Percentiles rank a stretch among this genome's conserved stretches.
phyloP scores from a whole-genome alignment of 2,329 filamentous ascomycete genomes.

The Neopestalotiopsis clavispora region DNA sequence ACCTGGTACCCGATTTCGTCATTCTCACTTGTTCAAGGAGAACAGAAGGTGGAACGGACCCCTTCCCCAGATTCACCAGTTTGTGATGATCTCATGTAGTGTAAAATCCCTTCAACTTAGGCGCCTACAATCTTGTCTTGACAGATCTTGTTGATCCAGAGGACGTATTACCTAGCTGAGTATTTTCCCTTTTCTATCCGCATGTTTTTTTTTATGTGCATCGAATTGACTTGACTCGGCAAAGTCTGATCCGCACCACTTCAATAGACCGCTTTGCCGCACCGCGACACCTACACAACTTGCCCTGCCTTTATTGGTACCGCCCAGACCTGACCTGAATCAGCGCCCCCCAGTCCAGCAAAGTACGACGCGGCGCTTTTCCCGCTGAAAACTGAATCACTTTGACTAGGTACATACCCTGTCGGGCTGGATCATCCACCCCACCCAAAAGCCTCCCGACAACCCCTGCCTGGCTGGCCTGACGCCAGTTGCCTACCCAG shows the following conservation, averaged over 20 bases:
- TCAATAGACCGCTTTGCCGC: neutral
- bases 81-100: neutral
- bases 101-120: neutral
- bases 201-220: neutral
- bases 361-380: neutral
- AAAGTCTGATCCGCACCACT: neutral
- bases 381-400: conserved; percentile 11
- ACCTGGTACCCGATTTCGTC: neutral
- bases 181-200: neutral
- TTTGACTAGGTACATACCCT: neutral
- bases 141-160: neutral
- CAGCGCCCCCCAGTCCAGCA: neutral
- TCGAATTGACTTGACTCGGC: neutral
- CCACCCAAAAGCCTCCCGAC: neutral
- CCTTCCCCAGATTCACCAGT: neutral
- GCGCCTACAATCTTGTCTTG: neutral
- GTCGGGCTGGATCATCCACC: conserved; percentile 3
- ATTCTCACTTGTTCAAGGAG: neutral
- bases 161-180: neutral
- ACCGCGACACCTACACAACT: neutral
- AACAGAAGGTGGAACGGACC: neutral
- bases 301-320: neutral
- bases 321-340: neutral
- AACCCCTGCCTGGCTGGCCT: neutral
- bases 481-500: too few species aligned